Conservation (phyloP, 441 rosid species). For the Eutrema salsugineum region DNA sequence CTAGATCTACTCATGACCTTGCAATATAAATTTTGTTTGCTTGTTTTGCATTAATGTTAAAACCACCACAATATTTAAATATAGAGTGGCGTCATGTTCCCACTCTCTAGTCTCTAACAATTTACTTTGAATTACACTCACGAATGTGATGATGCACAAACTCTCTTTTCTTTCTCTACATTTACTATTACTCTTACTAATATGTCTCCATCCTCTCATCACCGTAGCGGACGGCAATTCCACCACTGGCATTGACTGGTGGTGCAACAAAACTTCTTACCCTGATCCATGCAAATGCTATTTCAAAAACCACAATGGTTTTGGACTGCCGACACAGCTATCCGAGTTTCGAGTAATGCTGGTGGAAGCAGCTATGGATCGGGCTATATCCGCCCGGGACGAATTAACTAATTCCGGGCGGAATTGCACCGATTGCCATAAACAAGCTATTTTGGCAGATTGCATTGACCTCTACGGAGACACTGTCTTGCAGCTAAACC, state of each 20-base stretch:
- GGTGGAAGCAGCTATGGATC: conserved; percentile 44
- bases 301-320: conserved; percentile 30
- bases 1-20: conserved; percentile 5
- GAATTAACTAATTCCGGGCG: conserved; percentile 28
- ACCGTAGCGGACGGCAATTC: background rate
- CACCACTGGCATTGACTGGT: conserved; percentile 36
- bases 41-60: conserved; percentile 3
- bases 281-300: conserved; percentile 55
- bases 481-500: conserved; percentile 57
- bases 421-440: conserved; percentile 31
- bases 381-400: conserved; percentile 36
- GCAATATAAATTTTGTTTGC: conserved; percentile 11
- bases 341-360: conserved; percentile 50
- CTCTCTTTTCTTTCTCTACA: conserved; percentile 2
- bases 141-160: conserved; percentile 10
- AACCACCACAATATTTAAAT: conserved; percentile 4
- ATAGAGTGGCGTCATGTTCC: conserved; percentile 5
- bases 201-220: conserved; percentile 8
- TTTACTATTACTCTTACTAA: conserved; percentile 27
- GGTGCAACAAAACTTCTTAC: conserved; percentile 74
- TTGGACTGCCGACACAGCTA: conserved; percentile 32
- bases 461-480: conserved; percentile 56
- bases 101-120: conserved; percentile 16
- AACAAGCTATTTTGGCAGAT: conserved; percentile 49
- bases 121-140: background rate